Evolutionary conservation across 768 basidiomycete species (phyloP).

Genomic region (Solioccasus polychromus): DNA sequence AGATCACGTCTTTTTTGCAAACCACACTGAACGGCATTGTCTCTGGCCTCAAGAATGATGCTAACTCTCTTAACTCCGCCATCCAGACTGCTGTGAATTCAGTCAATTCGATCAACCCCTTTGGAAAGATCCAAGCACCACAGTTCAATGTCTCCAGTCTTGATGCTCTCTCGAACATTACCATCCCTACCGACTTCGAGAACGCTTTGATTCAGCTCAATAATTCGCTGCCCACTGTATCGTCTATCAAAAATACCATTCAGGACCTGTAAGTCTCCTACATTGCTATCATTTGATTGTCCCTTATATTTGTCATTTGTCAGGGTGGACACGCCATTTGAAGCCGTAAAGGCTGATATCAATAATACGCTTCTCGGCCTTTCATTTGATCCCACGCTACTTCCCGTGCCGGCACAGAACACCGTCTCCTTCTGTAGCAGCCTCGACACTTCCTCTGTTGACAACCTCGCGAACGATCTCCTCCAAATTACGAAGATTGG

Average conservation of each 20-base stretch:
- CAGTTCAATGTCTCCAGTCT: conserved; percentile 76
- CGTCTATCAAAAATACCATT: conserved; percentile 66
- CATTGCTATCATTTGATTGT: not conserved
- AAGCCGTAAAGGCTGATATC: conserved; percentile 83
- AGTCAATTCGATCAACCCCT: conserved; percentile 76
- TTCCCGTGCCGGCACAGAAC: conserved; percentile 75
- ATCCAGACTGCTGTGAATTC: conserved; percentile 61
- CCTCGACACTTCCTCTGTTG: conserved; percentile 81
- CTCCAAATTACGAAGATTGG: conserved; percentile 78
- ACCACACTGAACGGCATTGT: conserved; percentile 56
- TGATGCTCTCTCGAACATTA: conserved; percentile 69
- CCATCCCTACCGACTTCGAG: conserved; percentile 75
- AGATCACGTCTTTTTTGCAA: conserved; percentile 74
- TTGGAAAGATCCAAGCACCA: conserved; percentile 65
- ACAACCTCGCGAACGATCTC: conserved; percentile 80
- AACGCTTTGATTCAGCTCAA: conserved; percentile 75
- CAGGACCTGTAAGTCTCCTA: conserved; percentile 57
- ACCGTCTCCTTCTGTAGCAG: conserved; percentile 70
- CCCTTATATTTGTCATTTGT: not conserved
- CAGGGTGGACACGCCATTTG: conserved; percentile 85
- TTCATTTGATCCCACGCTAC: conserved; percentile 62
- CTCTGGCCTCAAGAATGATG: conserved; percentile 70
- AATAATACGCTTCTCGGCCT: conserved; percentile 81
- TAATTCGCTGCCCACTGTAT: conserved; percentile 71
- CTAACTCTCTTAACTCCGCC: conserved; percentile 62